Conservation (phyloP, 352 stramenopile genomes). For the Globisporangium uncinulatum region DNA sequence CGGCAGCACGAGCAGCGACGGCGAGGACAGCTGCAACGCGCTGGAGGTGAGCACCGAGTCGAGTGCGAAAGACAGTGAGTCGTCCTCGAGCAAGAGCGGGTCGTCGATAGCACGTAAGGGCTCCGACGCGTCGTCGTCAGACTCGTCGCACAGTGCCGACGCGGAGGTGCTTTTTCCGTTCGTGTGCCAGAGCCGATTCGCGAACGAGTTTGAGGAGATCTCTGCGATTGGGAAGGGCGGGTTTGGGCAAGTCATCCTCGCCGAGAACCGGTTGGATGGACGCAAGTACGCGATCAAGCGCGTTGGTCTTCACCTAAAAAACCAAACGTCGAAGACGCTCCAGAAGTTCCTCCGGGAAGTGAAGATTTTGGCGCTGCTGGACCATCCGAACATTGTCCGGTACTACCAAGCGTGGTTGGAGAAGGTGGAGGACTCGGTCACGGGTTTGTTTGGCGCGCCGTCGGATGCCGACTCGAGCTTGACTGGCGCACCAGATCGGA, state of each 20-base stretch:
- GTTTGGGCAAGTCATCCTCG: slow-evolving; percentile 93
- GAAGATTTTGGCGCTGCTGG: slow-evolving; percentile 87
- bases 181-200: slow-evolving; percentile 79
- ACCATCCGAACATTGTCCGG: slow-evolving; percentile 92
- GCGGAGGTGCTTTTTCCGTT: slow-evolving; percentile 77
- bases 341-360: slow-evolving; percentile 93
- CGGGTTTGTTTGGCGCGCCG: slow-evolving; percentile 14
- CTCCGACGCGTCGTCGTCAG: slow-evolving; percentile 49
- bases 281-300: slow-evolving; percentile 93
- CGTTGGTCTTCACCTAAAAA: slow-evolving; percentile 74
- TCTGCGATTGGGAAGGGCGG: slow-evolving; percentile 90
- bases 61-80: slow-evolving; percentile 10
- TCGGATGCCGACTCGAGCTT: slow-evolving; percentile 28
- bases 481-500: slow-evolving; percentile 24
- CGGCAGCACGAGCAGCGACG: slow-evolving; percentile 6
- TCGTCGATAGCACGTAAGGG: slow-evolving; percentile 22
- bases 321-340: slow-evolving; percentile 88
- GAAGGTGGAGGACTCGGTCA: slow-evolving; percentile 61
- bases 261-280: slow-evolving; percentile 91
- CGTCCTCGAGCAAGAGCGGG: slow-evolving; percentile 5
- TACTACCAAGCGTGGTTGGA: slow-evolving; percentile 92
- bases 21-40: slow-evolving; percentile 8
- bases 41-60: slow-evolving; percentile 5
- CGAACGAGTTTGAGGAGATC: slow-evolving; percentile 80
- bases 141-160: slow-evolving; percentile 40